Evolutionary conservation across 2,329 filamentous ascomycete species (phyloP).

Genomic region (Neurospora crassa): DNA sequence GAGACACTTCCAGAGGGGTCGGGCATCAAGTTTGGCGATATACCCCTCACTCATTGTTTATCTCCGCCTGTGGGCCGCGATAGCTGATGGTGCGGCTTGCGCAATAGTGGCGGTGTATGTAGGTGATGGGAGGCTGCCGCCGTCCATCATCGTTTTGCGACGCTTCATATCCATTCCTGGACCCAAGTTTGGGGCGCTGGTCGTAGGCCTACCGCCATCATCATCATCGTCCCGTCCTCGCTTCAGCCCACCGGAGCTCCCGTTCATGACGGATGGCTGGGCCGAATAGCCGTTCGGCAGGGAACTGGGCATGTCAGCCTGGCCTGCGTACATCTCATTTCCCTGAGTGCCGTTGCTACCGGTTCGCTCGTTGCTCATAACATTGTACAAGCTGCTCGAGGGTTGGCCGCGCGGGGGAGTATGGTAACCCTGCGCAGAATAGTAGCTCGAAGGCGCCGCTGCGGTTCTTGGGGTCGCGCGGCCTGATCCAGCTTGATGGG

Average conservation of each 20-base stretch:
- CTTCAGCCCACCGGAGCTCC: slow-evolving; percentile 35
- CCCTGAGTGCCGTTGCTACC: slow-evolving; percentile 54
- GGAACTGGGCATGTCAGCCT: slow-evolving; percentile 46
- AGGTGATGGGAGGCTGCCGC: slow-evolving; percentile 21
- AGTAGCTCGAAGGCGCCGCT: slow-evolving; percentile 62
- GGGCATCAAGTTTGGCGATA: background rate
- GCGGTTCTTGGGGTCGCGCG: slow-evolving; percentile 79
- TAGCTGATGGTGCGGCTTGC: slow-evolving; percentile 18
- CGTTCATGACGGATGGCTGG: slow-evolving; percentile 57
- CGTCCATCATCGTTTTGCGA: slow-evolving; percentile 25
- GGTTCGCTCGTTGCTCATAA: slow-evolving; percentile 72
- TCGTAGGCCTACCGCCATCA: slow-evolving; percentile 30
- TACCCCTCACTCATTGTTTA: slow-evolving; percentile 7
- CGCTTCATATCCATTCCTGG: slow-evolving; percentile 24
- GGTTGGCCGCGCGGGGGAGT: slow-evolving; percentile 66
- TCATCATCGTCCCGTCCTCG: slow-evolving; percentile 35
- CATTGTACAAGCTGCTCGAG: slow-evolving; percentile 78
- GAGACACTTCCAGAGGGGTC: background rate
- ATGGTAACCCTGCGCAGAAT: slow-evolving; percentile 61
- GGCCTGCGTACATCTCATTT: slow-evolving; percentile 61
- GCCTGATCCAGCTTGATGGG: slow-evolving; percentile 72
- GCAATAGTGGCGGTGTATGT: slow-evolving; percentile 20
- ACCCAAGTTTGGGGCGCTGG: slow-evolving; percentile 17
- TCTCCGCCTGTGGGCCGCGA: slow-evolving; percentile 20
- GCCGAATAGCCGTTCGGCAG: slow-evolving; percentile 55